phyloP scores from a whole-genome alignment of 2,329 filamentous ascomycete genomes.

The Trichoderma sp. region DNA sequence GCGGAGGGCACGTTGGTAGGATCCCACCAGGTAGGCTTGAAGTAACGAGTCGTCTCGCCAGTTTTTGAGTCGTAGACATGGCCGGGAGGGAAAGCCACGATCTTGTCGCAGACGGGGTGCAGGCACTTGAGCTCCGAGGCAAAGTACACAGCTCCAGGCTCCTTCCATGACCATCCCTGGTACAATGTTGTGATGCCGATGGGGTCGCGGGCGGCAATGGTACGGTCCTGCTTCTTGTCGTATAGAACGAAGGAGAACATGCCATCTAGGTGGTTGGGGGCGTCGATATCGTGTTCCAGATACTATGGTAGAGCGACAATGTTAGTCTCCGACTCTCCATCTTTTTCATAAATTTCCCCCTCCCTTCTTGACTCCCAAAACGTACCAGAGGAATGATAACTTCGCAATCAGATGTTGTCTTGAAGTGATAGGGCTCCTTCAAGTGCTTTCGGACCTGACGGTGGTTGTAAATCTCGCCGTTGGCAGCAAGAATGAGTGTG shows the following conservation, averaged over 20 bases:
- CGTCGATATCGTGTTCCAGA: conserved; percentile 85
- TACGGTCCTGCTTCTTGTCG: conserved; percentile 90
- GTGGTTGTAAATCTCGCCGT: conserved; percentile 99
- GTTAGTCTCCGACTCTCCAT: not conserved
- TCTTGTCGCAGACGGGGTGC: conserved; percentile 90
- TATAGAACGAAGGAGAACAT: conserved; percentile 99
- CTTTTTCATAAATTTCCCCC: not conserved
- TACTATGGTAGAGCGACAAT: conserved; percentile 58
- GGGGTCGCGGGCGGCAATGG: conserved; percentile 90
- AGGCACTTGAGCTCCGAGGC: conserved; percentile 95
- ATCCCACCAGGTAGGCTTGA: conserved; percentile 90
- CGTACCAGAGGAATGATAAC: conserved; percentile 95
- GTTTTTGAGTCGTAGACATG: conserved; percentile 96
- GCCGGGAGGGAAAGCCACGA: conserved; percentile 89
- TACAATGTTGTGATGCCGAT: conserved; percentile 98
- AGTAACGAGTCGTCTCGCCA: conserved; percentile 81
- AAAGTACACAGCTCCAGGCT: conserved; percentile 86
- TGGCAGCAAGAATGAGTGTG: conserved; percentile 88
- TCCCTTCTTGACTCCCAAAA: conserved; percentile 15
- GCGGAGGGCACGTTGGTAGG: conserved; percentile 71
- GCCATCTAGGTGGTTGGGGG: conserved; percentile 90
- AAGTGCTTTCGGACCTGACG: conserved; percentile 85
- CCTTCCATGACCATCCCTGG: conserved; percentile 82
- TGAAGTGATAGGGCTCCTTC: conserved; percentile 87
- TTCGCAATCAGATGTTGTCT: conserved; percentile 97